Conservation (phyloP, 2,329 filamentous ascomycete genomes). For the Harringtonia aguacate region DNA sequence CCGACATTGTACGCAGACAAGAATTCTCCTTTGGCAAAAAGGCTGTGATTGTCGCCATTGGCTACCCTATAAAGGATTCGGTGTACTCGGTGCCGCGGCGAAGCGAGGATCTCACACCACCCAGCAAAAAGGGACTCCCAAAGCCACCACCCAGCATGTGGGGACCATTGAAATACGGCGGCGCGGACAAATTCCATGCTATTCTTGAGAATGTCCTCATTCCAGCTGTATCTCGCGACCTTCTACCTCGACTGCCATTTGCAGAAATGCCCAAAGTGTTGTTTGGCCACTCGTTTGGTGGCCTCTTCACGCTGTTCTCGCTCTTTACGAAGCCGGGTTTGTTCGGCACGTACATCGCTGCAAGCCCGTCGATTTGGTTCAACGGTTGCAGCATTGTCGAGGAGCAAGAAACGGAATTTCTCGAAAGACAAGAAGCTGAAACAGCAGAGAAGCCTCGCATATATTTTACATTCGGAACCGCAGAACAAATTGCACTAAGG, state of each 20-base stretch:
- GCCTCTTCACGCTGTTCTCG: constrained; percentile 6
- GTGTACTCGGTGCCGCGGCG: constrained; percentile 2
- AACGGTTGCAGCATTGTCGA: constrained; percentile 3
- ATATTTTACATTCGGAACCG: constrained; percentile 6
- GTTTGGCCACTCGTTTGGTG: constrained; percentile 10
- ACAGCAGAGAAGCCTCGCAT: neutral
- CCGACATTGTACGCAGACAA: constrained; percentile 7
- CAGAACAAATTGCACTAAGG: constrained; percentile 2
- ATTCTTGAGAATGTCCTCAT: neutral
- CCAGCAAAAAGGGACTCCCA: neutral
- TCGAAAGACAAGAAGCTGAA: neutral
- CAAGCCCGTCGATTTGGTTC: constrained; percentile 9
- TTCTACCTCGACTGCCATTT: constrained; percentile 1
- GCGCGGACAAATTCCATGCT: neutral
- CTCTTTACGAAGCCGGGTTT: constrained; percentile 8
- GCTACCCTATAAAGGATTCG: constrained; percentile 3
- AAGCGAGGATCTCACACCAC: constrained; percentile 6
- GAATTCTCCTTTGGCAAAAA: constrained; percentile 1
- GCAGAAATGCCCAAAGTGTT: constrained; percentile 3
- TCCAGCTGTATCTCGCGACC: neutral
- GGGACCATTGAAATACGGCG: neutral
- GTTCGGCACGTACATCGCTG: constrained; percentile 6
- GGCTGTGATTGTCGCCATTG: constrained; percentile 7
- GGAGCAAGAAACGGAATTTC: constrained; percentile 1
- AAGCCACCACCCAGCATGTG: neutral